phyloP scores from a whole-genome alignment of 495 filamentous ascomycete genomes.

The Xeromyces bisporus region DNA sequence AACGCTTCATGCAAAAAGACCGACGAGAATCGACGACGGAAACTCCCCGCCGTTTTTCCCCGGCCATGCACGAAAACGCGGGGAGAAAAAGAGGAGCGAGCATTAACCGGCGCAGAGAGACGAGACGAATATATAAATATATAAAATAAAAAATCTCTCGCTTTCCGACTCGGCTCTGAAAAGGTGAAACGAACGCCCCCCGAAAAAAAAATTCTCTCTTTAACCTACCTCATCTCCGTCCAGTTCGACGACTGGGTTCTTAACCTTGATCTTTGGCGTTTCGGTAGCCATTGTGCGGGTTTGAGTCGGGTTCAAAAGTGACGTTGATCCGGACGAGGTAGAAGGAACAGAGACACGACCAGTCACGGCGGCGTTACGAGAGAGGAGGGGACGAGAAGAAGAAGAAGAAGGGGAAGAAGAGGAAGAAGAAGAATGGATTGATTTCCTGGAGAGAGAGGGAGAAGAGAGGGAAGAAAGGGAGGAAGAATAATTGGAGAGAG shows the following conservation, averaged over 20 bases:
- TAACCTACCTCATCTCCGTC: slow-evolving; percentile 73
- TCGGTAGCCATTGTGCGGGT: slow-evolving; percentile 31
- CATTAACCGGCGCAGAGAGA: slow-evolving; percentile 1
- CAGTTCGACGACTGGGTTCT: slow-evolving; percentile 92
- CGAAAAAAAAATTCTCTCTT: not conserved
- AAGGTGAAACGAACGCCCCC: too few species aligned
- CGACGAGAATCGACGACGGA: slow-evolving; percentile 4
- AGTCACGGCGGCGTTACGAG: slow-evolving; percentile 4
- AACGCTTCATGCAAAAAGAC: too few species aligned
- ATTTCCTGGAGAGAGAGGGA: slow-evolving; percentile 8
- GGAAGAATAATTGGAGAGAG: not conserved
- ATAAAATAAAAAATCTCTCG: too few species aligned
- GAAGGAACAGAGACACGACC: slow-evolving; percentile 13
- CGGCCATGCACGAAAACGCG: not conserved
- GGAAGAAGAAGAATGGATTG: slow-evolving; percentile 5
- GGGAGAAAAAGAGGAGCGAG: slow-evolving; percentile 2
- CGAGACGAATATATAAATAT: not conserved
- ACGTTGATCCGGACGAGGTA: slow-evolving; percentile 20
- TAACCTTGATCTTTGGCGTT: slow-evolving; percentile 76
- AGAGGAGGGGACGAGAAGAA: slow-evolving; percentile 12
- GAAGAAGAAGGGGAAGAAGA: slow-evolving; percentile 14
- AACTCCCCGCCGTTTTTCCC: not conserved
- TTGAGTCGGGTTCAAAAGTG: slow-evolving; percentile 17
- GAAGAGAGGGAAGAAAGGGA: slow-evolving; percentile 16
- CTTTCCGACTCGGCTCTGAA: too few species aligned